These are phyloP conservation scores for Planoprotostelium fungivorum DNA, from an alignment of 78 protist species.

Conservation along the genomic window DNA sequence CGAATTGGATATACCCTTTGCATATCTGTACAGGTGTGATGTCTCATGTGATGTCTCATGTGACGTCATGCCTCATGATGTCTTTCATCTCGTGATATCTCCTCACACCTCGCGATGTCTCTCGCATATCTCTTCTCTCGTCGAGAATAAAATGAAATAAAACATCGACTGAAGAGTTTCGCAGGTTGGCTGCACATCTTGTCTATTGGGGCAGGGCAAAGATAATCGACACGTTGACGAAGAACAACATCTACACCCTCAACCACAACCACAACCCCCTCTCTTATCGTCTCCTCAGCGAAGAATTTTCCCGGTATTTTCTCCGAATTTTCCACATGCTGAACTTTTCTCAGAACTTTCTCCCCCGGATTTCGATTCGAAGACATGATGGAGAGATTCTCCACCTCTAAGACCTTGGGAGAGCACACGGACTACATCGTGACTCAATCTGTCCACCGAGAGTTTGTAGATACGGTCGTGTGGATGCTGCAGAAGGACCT, in stretches of 20 bases:
- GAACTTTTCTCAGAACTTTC: background rate
- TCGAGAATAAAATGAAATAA: too few species aligned
- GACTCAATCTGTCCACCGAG: slow-evolving; percentile 8
- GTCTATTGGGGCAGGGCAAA: slow-evolving; percentile 59
- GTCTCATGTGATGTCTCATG: background rate
- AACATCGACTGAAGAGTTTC: background rate
- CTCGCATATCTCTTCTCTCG: too few species aligned
- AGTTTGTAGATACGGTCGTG: slow-evolving; percentile 32
- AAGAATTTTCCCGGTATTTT: background rate
- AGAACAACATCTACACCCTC: slow-evolving; percentile 34
- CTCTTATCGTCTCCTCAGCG: background rate
- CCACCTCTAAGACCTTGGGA: slow-evolving; percentile 18
- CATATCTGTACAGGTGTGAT: slow-evolving; percentile 27
- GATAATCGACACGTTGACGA: slow-evolving; percentile 55
- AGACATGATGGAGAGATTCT: slow-evolving; percentile 39
- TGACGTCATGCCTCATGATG: too few species aligned
- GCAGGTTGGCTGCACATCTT: slow-evolving; percentile 45
- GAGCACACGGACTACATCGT: slow-evolving; percentile 36
- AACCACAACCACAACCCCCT: background rate
- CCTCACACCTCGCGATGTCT: too few species aligned
- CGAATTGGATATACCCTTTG: slow-evolving; percentile 46
- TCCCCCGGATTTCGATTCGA: slow-evolving; percentile 28
- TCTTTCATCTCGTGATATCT: too few species aligned
- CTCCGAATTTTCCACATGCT: background rate
- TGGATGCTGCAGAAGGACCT: slow-evolving; percentile 51